A percentile compares a stretch with the other conserved stretches of the same genome.
phyloP scores from a whole-genome alignment of 176 grass and related monocot species.

The Juncus inflexus region DNA sequence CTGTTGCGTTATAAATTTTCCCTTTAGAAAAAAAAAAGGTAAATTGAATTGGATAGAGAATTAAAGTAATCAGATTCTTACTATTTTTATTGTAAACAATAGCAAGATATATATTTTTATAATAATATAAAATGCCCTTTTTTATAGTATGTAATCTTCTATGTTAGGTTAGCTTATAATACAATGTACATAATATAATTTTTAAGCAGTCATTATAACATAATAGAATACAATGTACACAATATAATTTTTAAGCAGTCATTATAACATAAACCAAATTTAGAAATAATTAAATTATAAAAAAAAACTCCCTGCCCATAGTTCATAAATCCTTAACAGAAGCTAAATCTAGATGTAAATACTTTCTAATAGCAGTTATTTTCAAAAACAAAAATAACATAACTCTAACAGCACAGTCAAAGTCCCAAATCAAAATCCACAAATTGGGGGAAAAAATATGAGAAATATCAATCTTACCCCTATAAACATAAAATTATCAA shows the following conservation, averaged over 20 bases:
- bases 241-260: not conserved
- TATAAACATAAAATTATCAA: too few relatives aligned
- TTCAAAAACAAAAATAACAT: conserved; percentile 13
- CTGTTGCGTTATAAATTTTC: too few relatives aligned
- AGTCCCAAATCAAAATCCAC: conserved; percentile 5
- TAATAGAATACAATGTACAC: not conserved
- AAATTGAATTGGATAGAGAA: too few relatives aligned
- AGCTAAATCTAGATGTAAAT: conserved; percentile 12
- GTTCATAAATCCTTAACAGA: not conserved
- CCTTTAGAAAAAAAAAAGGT: too few relatives aligned
- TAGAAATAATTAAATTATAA: not conserved
- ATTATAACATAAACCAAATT: too few relatives aligned
- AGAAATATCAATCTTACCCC: too few relatives aligned
- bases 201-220: not conserved
- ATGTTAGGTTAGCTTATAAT: too few relatives aligned
- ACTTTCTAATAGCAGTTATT: conserved; percentile 7
- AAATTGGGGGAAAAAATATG: not conserved
- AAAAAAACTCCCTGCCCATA: not conserved
- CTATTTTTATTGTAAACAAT: too few relatives aligned
- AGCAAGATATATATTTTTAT: too few relatives aligned
- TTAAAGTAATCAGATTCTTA: too few relatives aligned
- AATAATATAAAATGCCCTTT: too few relatives aligned
- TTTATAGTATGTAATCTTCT: too few relatives aligned
- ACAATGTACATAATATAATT: not conserved
- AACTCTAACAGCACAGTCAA: conserved; percentile 1